Conservation (phyloP, 805 yeast genomes). For the Hyphopichia homilentoma region DNA sequence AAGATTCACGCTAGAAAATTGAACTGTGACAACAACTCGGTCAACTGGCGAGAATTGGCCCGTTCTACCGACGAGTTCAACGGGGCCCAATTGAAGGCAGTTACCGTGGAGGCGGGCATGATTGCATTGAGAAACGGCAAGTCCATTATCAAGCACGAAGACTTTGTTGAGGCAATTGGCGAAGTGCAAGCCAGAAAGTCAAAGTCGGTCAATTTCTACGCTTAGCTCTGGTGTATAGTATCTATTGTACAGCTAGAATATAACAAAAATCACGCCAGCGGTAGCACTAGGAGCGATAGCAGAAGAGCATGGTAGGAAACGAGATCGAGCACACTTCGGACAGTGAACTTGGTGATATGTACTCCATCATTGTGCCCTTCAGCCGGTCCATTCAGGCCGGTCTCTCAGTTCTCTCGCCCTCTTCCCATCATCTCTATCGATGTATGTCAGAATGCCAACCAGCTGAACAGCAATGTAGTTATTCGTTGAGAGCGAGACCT, state of each 20-base stretch:
- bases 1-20: constrained; percentile 97
- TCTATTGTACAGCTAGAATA: not conserved
- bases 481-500: too few species aligned
- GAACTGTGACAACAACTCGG: constrained; percentile 79
- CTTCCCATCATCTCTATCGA: too few species aligned
- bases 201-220: constrained; percentile 93
- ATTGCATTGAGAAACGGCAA: constrained; percentile 96
- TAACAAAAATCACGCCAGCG: too few species aligned
- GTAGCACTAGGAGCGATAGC: too few species aligned
- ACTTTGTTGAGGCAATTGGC: constrained; percentile 95
- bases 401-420: too few species aligned
- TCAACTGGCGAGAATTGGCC: constrained; percentile 98
- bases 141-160: constrained; percentile 89
- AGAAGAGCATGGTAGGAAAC: too few species aligned
- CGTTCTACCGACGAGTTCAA: constrained; percentile 97
- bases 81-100: constrained; percentile 98
- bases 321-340: too few species aligned
- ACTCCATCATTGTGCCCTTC: too few species aligned
- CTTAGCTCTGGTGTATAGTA: constrained; percentile 38
- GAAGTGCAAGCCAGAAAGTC: constrained; percentile 98
- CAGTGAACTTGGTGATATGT: too few species aligned
- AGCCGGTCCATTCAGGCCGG: too few species aligned
- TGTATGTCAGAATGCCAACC: too few species aligned
- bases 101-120: constrained; percentile 99
- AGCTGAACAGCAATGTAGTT: too few species aligned